Evolutionary conservation across 2,329 filamentous ascomycete species (phyloP), one percentile per base, ranked within the genome.

Genomic region (Biscogniauxia sp.): DNA sequence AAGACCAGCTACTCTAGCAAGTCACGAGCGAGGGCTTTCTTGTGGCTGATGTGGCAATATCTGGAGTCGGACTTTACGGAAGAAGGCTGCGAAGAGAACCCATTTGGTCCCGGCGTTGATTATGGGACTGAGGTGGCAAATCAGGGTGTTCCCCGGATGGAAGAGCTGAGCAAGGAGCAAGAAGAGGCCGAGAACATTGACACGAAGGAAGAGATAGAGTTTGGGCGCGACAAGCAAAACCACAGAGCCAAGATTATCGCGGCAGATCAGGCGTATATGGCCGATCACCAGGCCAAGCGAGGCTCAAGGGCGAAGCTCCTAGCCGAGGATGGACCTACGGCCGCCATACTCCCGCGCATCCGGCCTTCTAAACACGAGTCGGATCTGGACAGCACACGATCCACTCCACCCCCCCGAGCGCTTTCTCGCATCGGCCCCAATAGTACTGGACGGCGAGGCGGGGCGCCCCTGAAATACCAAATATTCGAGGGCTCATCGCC

Each of bases 21-120:
- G 67, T 96, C 92, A 63, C 86, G 95, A 64, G 93, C 95, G 0
- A 88, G 81, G 52, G 94, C 94, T 0, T 99, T 99, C 69, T 79
- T 99, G 20, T 99, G 95, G 95, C 81, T 99, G 64, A 96, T 99
- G 88, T 99, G 95, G 95, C 97, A 95, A 81, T 98, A 99, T 72
- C 84, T 99, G 19, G 95, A 99, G 74, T 97, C 93, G 26, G 92
- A 97, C 73, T 98, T 97, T 68, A 91, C 91, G 0, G 87, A 90
- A 68, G 91, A 97, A 70, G 92, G 91, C 59, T 94, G 92, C 52
- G 84, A 92, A 54, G 89, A 91, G 68, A 99, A 99, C 70, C 95
- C 95, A 0, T 99, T 97, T 69, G 95, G 95, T 0, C 74, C 80
- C 11, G 88, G 87, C 13, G 84, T 89, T 2, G 87, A 88, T 70